Conservation (phyloP, 306 rosid genomes). For the Dryas octopetala region DNA sequence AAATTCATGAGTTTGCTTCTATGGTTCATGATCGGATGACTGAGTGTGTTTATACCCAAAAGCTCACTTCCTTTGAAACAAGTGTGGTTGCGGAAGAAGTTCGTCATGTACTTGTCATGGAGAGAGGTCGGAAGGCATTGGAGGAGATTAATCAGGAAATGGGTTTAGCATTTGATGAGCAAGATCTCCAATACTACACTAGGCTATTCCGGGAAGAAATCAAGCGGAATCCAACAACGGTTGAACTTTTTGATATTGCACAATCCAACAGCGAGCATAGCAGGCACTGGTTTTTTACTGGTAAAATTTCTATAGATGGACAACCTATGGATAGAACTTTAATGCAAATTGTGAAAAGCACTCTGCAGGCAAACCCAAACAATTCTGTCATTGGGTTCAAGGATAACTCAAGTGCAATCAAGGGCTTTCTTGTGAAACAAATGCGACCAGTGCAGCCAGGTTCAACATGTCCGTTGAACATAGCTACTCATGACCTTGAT, state of each 20-base stretch:
- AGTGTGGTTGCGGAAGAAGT: slow-evolving; percentile 65
- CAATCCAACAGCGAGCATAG: slow-evolving; percentile 94
- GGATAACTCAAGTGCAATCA: slow-evolving; percentile 94
- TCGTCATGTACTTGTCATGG: slow-evolving; percentile 66
- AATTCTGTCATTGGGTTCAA: slow-evolving; percentile 90
- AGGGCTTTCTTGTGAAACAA: slow-evolving; percentile 67
- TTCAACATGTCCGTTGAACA: slow-evolving; percentile 49
- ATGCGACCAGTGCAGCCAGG: slow-evolving; percentile 74
- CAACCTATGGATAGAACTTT: slow-evolving; percentile 64
- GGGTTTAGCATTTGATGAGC: slow-evolving; percentile 95
- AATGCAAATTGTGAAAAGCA: slow-evolving; percentile 93
- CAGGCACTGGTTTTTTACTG: slow-evolving; percentile 93
- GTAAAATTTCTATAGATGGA: slow-evolving; percentile 72
- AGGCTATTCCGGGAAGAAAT: slow-evolving; percentile 78
- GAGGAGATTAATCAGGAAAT: slow-evolving; percentile 80
- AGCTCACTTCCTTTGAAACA: slow-evolving; percentile 64
- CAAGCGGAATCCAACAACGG: slow-evolving; percentile 76
- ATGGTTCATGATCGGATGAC: slow-evolving; percentile 91
- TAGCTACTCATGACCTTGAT: slow-evolving; percentile 49
- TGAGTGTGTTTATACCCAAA: slow-evolving; percentile 68
- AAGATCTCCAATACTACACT: slow-evolving; percentile 77
- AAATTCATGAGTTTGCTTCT: slow-evolving; percentile 65
- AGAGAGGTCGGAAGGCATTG: slow-evolving; percentile 72
- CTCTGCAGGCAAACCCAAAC: slow-evolving; percentile 72
- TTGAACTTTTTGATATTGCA: slow-evolving; percentile 88